Evolutionary conservation across 1,139 yeast species (phyloP).

Genomic region (Hemisphaericaspora xylofermentans): DNA sequence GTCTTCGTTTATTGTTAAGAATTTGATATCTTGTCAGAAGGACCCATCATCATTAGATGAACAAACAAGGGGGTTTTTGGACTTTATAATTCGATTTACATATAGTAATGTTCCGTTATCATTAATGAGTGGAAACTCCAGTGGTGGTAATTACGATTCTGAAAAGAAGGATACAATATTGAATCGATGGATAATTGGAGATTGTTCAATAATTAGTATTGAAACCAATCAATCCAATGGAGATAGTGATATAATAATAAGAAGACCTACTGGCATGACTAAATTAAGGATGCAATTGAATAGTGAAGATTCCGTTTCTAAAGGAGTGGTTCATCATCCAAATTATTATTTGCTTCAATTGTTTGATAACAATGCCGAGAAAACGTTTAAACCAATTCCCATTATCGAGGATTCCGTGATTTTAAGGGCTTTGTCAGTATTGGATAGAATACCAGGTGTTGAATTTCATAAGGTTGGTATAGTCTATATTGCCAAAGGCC

Average conservation of each 20-base stretch:
- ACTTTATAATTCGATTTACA: slow-evolving; percentile 66
- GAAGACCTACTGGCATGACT: slow-evolving; percentile 70
- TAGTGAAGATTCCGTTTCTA: slow-evolving; percentile 16
- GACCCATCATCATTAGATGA: slow-evolving; percentile 35
- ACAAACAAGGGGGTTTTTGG: slow-evolving; percentile 64
- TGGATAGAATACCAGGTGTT: slow-evolving; percentile 78
- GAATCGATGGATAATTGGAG: slow-evolving; percentile 63
- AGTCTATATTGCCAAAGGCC: slow-evolving; percentile 70
- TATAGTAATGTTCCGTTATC: slow-evolving; percentile 55
- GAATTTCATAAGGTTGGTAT: slow-evolving; percentile 80
- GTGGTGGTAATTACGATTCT: slow-evolving; percentile 16
- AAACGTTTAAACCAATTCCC: slow-evolving; percentile 33
- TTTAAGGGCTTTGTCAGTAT: slow-evolving; percentile 57
- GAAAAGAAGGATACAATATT: slow-evolving; percentile 20
- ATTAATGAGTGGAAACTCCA: slow-evolving; percentile 30
- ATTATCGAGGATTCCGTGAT: slow-evolving; percentile 49
- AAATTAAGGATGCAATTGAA: slow-evolving; percentile 49
- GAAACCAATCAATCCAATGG: slow-evolving; percentile 57
- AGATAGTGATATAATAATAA: slow-evolving; percentile 47
- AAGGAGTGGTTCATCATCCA: slow-evolving; percentile 17
- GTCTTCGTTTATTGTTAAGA: slow-evolving; percentile 62
- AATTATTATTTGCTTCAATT: slow-evolving; percentile 35
- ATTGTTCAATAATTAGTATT: slow-evolving; percentile 52
- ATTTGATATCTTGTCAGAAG: slow-evolving; percentile 45
- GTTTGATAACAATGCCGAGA: slow-evolving; percentile 24